Conservation (phyloP, 1,284 basidiomycete genomes). For the Agroathelia rolfsii region DNA sequence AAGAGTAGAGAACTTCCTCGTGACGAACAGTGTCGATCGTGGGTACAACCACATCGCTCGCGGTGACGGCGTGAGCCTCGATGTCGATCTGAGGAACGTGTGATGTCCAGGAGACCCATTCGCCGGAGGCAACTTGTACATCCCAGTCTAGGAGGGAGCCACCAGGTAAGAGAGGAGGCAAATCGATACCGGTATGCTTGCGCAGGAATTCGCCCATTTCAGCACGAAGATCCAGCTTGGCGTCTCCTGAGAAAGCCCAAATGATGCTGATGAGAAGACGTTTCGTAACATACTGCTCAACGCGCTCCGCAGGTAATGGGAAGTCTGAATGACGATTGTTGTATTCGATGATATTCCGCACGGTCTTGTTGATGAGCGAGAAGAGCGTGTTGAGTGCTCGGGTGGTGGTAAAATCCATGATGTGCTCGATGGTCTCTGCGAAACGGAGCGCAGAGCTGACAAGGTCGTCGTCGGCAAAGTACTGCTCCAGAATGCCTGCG, state of each 20-base stretch:
- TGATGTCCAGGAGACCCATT: constrained; percentile 90
- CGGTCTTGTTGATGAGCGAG: constrained; percentile 94
- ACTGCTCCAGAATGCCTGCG: constrained; percentile 68
- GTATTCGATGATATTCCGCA: constrained; percentile 90
- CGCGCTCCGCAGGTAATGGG: constrained; percentile 73
- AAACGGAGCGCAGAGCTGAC: constrained; percentile 73
- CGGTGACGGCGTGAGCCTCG: constrained; percentile 91
- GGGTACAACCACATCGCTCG: constrained; percentile 94
- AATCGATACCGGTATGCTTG: constrained; percentile 81
- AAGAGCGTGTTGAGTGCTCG: constrained; percentile 94
- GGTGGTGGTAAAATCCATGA: constrained; percentile 95
- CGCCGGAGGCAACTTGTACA: constrained; percentile 77
- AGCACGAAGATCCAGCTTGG: constrained; percentile 81
- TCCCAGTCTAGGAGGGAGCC: constrained; percentile 93
- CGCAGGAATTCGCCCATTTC: constrained; percentile 87
- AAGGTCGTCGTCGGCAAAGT: constrained; percentile 78
- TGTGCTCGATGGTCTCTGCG: constrained; percentile 82
- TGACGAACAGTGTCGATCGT: constrained; percentile 98
- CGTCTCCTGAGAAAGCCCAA: constrained; percentile 98
- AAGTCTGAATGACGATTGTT: constrained; percentile 94
- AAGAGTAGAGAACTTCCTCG: constrained; percentile 97
- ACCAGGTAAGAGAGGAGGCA: constrained; percentile 69
- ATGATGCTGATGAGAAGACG: constrained; percentile 89
- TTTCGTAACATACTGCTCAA: constrained; percentile 87
- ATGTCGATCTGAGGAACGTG: constrained; percentile 94